Conservation (phyloP, 2,329 filamentous ascomycete species). For the Colletotrichum sojae region DNA sequence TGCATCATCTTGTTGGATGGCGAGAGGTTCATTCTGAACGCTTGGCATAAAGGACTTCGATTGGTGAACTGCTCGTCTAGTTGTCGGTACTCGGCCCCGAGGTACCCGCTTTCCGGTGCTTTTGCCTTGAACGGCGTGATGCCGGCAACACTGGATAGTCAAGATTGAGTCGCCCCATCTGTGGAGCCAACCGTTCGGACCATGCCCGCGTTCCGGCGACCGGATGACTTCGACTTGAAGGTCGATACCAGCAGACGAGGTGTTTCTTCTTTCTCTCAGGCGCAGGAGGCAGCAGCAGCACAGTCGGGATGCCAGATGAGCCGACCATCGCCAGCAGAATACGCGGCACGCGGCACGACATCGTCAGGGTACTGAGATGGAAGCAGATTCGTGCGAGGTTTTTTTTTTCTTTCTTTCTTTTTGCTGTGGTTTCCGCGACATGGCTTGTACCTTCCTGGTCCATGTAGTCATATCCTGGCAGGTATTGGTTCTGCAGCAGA, state of each 20-base stretch:
- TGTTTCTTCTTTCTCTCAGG: slow-evolving; percentile 8
- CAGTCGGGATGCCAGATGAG: slow-evolving; percentile 15
- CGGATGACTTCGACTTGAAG: neutral
- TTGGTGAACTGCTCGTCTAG: neutral
- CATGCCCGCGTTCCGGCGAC: slow-evolving; percentile 27
- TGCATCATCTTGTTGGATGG: slow-evolving; percentile 22
- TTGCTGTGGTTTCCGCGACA: neutral
- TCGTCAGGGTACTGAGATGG: slow-evolving; percentile 13
- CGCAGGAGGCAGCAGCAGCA: slow-evolving; percentile 15
- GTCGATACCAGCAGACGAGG: neutral
- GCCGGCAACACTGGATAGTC: slow-evolving; percentile 19
- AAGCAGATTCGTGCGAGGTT: slow-evolving; percentile 31
- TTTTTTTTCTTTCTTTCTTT: slow-evolving; percentile 36
- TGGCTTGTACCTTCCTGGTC: neutral
- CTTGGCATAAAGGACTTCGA: slow-evolving; percentile 17
- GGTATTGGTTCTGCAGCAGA: slow-evolving; percentile 38
- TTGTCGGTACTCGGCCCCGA: slow-evolving; percentile 34
- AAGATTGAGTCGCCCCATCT: slow-evolving; percentile 32
- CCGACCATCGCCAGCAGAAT: slow-evolving; percentile 20
- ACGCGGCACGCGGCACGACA: slow-evolving; percentile 3
- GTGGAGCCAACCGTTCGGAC: slow-evolving; percentile 26
- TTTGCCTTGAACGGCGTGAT: slow-evolving; percentile 22
- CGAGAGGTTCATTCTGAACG: slow-evolving; percentile 1
- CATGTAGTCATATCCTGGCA: slow-evolving; percentile 29
- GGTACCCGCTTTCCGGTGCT: slow-evolving; percentile 29